Conservation (phyloP, 352 stramenopile genomes). For the Saprolegnia diclina region DNA sequence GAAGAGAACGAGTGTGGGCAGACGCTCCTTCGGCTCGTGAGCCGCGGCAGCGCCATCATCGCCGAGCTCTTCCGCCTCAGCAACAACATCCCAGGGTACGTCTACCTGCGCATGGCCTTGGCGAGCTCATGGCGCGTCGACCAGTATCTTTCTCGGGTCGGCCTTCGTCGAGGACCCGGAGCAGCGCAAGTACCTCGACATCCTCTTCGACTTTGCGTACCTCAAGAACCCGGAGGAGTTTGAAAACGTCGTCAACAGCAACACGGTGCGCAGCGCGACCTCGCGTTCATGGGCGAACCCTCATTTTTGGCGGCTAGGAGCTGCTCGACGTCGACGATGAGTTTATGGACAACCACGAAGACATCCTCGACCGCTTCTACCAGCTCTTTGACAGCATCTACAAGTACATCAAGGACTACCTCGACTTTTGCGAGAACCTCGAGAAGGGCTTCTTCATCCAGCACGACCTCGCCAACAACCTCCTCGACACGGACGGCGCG, state of each 20-base stretch:
- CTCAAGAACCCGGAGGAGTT: constrained; percentile 93
- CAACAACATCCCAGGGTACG: constrained; percentile 85
- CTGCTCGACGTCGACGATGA: constrained; percentile 88
- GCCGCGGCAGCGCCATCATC: constrained; percentile 87
- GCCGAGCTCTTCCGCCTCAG: constrained; percentile 89
- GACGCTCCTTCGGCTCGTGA: constrained; percentile 90
- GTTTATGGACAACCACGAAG: constrained; percentile 86
- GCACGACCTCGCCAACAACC: constrained; percentile 91
- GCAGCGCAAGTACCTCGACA: constrained; percentile 87
- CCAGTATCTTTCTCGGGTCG: constrained; percentile 77
- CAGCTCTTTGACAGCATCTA: constrained; percentile 86
- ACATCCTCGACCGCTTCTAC: constrained; percentile 85
- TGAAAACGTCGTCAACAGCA: constrained; percentile 90
- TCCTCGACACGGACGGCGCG: constrained; percentile 90
- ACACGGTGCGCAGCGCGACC: constrained; percentile 47
- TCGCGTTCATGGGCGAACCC: not conserved
- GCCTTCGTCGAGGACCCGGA: constrained; percentile 84
- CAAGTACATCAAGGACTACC: constrained; percentile 90
- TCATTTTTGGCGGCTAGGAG: constrained; percentile 38
- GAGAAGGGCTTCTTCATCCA: constrained; percentile 94
- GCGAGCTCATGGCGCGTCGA: constrained; percentile 4
- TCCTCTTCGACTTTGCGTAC: constrained; percentile 95
- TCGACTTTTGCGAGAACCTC: constrained; percentile 89
- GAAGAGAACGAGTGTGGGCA: constrained; percentile 93
- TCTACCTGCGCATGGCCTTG: not conserved